Evolutionary conservation across 305 asterid genomes (phyloP).

Genomic region (Fraxinus greggii): DNA sequence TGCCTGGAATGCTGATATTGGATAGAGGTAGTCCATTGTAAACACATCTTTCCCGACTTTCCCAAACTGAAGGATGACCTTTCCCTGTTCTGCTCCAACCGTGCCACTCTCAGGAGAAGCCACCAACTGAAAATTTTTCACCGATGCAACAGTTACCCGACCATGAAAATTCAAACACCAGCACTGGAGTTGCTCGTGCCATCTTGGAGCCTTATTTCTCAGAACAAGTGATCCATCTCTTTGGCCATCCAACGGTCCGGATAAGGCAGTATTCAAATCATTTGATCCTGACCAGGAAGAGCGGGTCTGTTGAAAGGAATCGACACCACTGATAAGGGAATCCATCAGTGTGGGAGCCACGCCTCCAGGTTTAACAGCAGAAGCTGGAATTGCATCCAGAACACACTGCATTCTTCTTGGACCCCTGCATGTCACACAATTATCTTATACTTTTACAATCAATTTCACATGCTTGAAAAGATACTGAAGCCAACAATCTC

Average conservation of each 20-base stretch:
- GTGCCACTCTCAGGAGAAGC: slow-evolving; percentile 68
- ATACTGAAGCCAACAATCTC: neutral
- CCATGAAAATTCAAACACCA: slow-evolving; percentile 97
- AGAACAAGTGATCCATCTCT: slow-evolving; percentile 55
- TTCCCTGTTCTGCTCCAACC: slow-evolving; percentile 71
- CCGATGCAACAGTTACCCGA: slow-evolving; percentile 87
- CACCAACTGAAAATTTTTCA: slow-evolving; percentile 87
- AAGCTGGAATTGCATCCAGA: slow-evolving; percentile 67
- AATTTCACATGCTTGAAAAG: neutral
- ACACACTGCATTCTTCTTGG: slow-evolving; percentile 86
- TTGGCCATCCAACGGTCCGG: slow-evolving; percentile 38
- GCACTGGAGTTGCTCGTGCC: slow-evolving; percentile 98
- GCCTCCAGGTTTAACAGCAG: slow-evolving; percentile 73
- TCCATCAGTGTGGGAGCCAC: slow-evolving; percentile 61
- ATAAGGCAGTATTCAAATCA: slow-evolving; percentile 35
- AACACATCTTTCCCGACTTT: slow-evolving; percentile 90
- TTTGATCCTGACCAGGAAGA: slow-evolving; percentile 50
- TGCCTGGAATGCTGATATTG: slow-evolving; percentile 86
- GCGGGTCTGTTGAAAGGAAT: slow-evolving; percentile 45
- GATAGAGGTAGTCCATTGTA: slow-evolving; percentile 84
- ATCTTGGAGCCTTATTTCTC: slow-evolving; percentile 81
- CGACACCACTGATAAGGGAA: slow-evolving; percentile 39
- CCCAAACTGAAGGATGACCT: slow-evolving; percentile 82
- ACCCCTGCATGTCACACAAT: slow-evolving; percentile 53
- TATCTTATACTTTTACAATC: neutral